These are phyloP conservation scores for Vanderwaltozyma tropicalis DNA, from an alignment of 805 yeast genomes.

Conservation along the genomic window DNA sequence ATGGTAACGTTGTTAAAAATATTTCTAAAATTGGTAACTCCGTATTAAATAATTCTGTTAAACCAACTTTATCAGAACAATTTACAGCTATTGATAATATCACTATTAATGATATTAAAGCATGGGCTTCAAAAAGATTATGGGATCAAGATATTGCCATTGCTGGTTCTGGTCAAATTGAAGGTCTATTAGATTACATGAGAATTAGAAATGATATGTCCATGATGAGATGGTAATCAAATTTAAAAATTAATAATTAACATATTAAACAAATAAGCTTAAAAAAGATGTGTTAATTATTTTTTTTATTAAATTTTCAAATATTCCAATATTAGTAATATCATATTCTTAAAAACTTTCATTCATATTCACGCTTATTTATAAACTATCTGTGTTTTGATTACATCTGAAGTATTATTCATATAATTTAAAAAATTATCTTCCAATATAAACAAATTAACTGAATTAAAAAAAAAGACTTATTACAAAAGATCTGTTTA, in stretches of 20 bases:
- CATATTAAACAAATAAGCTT: neutral
- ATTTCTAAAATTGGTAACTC: conserved; percentile 2
- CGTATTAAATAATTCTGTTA: neutral
- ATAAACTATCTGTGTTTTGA: neutral
- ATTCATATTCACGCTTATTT: neutral
- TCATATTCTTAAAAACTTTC: neutral
- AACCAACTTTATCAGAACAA: conserved; percentile 3
- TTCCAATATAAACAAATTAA: too few species aligned
- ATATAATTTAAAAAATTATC: too few species aligned
- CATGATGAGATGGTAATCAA: conserved; percentile 67
- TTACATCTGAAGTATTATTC: too few species aligned
- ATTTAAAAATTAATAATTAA: neutral
- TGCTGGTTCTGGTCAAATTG: conserved; percentile 80
- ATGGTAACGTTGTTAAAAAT: neutral
- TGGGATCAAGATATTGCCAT: conserved; percentile 82
- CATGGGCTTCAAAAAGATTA: conserved; percentile 66
- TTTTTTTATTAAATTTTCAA: too few species aligned
- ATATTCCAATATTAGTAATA: neutral
- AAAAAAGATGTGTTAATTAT: too few species aligned
- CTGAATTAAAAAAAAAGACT: too few species aligned
- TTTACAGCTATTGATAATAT: conserved; percentile 50
- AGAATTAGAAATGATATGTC: conserved; percentile 85
- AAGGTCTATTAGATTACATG: conserved; percentile 72
- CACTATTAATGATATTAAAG: conserved; percentile 45
- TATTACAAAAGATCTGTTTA: neutral